Percentiles rank a stretch among this genome's conserved stretches.
These are phyloP conservation scores for Colletotrichum eleusines DNA, from an alignment of 2,329 filamentous ascomycete species.

Conservation along the genomic window DNA sequence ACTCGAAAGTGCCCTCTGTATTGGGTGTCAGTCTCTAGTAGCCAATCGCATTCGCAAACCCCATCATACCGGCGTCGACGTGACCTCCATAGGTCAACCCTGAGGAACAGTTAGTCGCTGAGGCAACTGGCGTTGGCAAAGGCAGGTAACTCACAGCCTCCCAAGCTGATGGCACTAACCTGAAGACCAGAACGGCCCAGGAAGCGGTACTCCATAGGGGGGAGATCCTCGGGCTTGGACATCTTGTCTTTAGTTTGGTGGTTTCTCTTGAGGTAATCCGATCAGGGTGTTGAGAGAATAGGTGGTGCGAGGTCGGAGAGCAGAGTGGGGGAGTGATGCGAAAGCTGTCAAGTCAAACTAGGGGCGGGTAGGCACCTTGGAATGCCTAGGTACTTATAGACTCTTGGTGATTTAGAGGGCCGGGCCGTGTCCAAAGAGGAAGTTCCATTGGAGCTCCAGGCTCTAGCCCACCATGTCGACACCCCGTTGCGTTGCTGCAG, in stretches of 20 bases:
- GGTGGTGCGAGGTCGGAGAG: slow-evolving; percentile 29
- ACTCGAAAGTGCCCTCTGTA: slow-evolving; percentile 62
- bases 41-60: background rate
- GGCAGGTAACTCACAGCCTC: slow-evolving; percentile 60
- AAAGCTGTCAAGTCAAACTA: slow-evolving; percentile 3
- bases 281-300: background rate
- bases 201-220: slow-evolving; percentile 77
- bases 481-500: slow-evolving; percentile 10
- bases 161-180: slow-evolving; percentile 79
- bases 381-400: slow-evolving; percentile 32
- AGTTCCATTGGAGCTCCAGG: slow-evolving; percentile 32
- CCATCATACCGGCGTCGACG: slow-evolving; percentile 70
- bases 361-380: slow-evolving; percentile 24
- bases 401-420: slow-evolving; percentile 11
- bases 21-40: background rate
- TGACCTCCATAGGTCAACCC: slow-evolving; percentile 80
- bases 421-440: slow-evolving; percentile 23
- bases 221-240: slow-evolving; percentile 57
- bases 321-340: slow-evolving; percentile 15
- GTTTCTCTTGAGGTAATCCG: background rate
- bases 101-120: background rate
- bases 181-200: slow-evolving; percentile 79
- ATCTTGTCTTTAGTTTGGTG: slow-evolving; percentile 45
- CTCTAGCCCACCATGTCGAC: slow-evolving; percentile 12
- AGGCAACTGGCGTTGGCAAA: background rate